A percentile compares a stretch with the other conserved stretches of the same genome.
phyloP scores from a whole-genome alignment of 495 filamentous ascomycete genomes.

The Xylaria acuta region DNA sequence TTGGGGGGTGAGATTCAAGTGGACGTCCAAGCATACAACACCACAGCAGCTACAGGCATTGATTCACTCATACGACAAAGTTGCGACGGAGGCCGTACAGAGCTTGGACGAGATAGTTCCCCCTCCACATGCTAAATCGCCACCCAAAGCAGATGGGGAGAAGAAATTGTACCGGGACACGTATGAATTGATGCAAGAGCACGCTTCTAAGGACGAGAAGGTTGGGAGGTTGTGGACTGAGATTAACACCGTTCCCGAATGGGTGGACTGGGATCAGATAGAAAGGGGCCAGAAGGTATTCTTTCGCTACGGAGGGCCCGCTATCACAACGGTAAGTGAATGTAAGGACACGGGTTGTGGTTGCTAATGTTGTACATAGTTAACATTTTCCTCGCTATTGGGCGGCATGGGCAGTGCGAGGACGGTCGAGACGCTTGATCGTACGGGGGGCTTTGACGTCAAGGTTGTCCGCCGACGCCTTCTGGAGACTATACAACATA shows the following conservation, averaged over 20 bases:
- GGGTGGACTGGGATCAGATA: slow-evolving; percentile 86
- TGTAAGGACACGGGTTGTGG: neutral
- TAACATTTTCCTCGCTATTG: slow-evolving; percentile 70
- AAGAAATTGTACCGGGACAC: slow-evolving; percentile 56
- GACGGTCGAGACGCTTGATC: slow-evolving; percentile 75
- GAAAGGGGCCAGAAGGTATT: slow-evolving; percentile 71
- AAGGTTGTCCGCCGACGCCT: slow-evolving; percentile 72
- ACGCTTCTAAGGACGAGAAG: slow-evolving; percentile 62
- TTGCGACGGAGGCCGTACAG: slow-evolving; percentile 70
- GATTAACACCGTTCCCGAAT: slow-evolving; percentile 71
- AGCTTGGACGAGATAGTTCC: slow-evolving; percentile 64
- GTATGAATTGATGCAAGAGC: slow-evolving; percentile 64
- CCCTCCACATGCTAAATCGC: slow-evolving; percentile 24
- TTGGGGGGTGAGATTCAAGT: slow-evolving; percentile 75
- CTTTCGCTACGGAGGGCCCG: slow-evolving; percentile 74
- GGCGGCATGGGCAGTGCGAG: slow-evolving; percentile 68
- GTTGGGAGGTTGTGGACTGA: slow-evolving; percentile 69
- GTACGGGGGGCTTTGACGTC: slow-evolving; percentile 79
- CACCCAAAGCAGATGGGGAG: slow-evolving; percentile 28
- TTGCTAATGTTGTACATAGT: slow-evolving; percentile 33
- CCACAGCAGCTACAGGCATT: slow-evolving; percentile 64
- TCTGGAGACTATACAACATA: slow-evolving; percentile 77
- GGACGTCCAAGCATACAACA: slow-evolving; percentile 70
- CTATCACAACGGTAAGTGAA: slow-evolving; percentile 54
- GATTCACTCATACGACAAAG: slow-evolving; percentile 69